Base-by-base conservation (phyloP, 371 early-diverging fungal genomes). In the Circinella umbellata region DNA sequence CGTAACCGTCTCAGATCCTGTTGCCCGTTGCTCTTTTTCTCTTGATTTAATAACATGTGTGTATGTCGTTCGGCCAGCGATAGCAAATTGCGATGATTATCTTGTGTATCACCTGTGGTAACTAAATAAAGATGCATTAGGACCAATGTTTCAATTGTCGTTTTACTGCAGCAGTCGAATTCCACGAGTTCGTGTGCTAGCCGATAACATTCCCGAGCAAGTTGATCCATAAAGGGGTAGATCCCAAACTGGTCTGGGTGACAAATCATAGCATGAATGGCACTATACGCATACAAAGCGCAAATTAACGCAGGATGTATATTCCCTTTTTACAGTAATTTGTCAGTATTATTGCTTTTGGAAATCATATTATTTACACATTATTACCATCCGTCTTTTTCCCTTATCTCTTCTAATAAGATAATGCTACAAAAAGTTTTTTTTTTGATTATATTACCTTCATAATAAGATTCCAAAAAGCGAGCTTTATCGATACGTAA, bases 251-350 rank as follows among this genome's bases (percentile, higher is more conserved):
- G 38, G 13, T 78, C 72, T 14, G 79, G 74, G 51, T 78, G 79
- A 64, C 76, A 75, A 13, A 75, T 51, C 49, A 73, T 55, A 4
- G 71, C 72, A 35, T 78, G 79, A 36, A 78, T 69, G 7, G 76
- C 72, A 27, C 66, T 69, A 54, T 73, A 72, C 10, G 79, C 79
- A 63, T 68, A 75, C 11, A 78, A 66, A 4, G 79, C 79, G 54
- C 74, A 68, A 4, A 63, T 49, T 48, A 75, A 67, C 18, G 69
- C 73, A n/a, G 64, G 69, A 36, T 73, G 61, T 3, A 67, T 46
- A 17, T 49, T 69, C 17, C 66, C 65, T 48, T 42, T 37, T 15
- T 27, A n/a, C 4, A 48, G 2, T 4, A 36, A 53, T 34, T 51
- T 37, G 51, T 37, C 35, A n/a, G 34, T 38, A 51, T 15, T 37